A percentile compares a stretch with the other conserved stretches of the same genome.
phyloP scores from a whole-genome alignment of 495 filamentous ascomycete genomes.

The Xylaria curta region DNA sequence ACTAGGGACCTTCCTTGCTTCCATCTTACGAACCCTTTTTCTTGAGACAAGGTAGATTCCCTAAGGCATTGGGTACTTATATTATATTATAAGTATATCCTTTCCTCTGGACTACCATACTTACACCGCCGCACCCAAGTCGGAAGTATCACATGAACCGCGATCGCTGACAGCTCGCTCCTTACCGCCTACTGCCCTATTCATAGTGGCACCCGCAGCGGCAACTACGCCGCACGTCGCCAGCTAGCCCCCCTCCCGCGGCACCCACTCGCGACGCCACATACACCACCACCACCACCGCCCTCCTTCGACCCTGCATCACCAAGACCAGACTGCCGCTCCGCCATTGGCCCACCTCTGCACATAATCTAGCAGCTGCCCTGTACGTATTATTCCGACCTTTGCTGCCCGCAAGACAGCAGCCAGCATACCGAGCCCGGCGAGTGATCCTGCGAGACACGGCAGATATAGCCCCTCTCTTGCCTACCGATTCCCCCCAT shows the following conservation, averaged over 20 bases:
- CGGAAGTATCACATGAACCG: background rate
- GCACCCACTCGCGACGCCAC: background rate
- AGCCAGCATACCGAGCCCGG: conserved; percentile 33
- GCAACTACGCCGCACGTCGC: conserved; percentile 1
- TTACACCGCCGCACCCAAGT: background rate
- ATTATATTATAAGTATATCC: background rate
- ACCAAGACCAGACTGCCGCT: background rate
- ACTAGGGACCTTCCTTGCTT: background rate
- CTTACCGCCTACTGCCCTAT: background rate
- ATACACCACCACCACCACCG: background rate
- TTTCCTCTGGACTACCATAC: background rate
- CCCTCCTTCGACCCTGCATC: conserved; percentile 19
- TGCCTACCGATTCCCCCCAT: background rate
- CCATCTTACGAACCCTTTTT: background rate
- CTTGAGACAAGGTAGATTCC: background rate
- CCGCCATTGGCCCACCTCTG: conserved; percentile 13
- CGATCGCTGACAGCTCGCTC: background rate
- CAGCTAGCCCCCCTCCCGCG: background rate
- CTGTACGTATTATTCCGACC: conserved; percentile 40
- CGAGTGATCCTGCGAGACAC: conserved; percentile 16
- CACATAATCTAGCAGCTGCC: conserved; percentile 28
- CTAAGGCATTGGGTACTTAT: background rate
- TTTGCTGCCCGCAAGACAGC: conserved; percentile 30
- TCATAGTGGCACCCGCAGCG: background rate
- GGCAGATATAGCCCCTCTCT: conserved; percentile 12